Evolutionary conservation across 805 yeast genomes (phyloP).

Genomic region (Saturnispora serradocipensis): DNA sequence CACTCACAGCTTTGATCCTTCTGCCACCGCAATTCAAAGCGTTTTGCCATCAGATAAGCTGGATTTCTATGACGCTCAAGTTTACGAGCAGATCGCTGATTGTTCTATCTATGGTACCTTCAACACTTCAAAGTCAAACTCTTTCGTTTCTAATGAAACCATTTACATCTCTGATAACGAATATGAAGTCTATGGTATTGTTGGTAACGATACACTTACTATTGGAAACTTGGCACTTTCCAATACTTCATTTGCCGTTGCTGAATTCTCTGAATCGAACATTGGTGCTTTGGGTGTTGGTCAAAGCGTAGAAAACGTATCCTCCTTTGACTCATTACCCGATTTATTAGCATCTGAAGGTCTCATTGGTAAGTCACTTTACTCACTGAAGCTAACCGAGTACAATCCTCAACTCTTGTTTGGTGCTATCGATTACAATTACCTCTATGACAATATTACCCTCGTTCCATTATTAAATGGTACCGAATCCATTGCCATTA

Average conservation of each 20-base stretch:
- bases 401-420: conserved; percentile 5
- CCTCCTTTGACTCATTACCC: conserved; percentile 11
- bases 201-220: conserved; percentile 11
- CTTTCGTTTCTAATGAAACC: conserved; percentile 4
- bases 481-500: conserved; percentile 11
- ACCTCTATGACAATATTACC: conserved; percentile 6
- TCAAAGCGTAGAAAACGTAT: conserved; percentile 5
- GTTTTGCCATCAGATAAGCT: background rate
- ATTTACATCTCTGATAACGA: conserved; percentile 4
- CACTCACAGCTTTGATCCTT: background rate
- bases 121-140: conserved; percentile 6
- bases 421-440: conserved; percentile 12
- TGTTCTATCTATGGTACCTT: conserved; percentile 13
- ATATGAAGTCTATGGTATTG: conserved; percentile 8
- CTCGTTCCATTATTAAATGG: conserved; percentile 12
- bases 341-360: conserved; percentile 8
- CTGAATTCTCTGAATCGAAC: conserved; percentile 10
- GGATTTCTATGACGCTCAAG: background rate
- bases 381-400: conserved; percentile 7
- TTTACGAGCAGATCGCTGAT: conserved; percentile 3
- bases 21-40: conserved; percentile 1
- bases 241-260: conserved; percentile 9
- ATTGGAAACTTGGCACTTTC: background rate
- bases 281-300: conserved; percentile 17
- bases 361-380: conserved; percentile 10